phyloP scores from a whole-genome alignment of 2,329 filamentous ascomycete genomes.

The Fusarium marasasianum region DNA sequence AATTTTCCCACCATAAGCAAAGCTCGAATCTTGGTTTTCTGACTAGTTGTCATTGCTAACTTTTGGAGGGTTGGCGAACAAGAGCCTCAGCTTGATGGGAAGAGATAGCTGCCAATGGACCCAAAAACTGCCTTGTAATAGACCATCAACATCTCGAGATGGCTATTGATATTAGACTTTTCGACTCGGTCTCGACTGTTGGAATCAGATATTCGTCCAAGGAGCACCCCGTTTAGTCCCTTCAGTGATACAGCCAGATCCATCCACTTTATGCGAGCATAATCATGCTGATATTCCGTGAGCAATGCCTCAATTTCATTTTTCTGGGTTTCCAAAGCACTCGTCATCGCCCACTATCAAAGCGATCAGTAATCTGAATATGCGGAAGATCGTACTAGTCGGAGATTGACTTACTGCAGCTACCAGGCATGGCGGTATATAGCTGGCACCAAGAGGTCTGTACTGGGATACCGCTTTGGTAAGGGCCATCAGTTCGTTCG shows the following conservation, averaged over 20 bases:
- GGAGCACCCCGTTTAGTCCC: neutral
- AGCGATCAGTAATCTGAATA: rapidly evolving
- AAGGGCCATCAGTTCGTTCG: neutral
- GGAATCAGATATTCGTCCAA: neutral
- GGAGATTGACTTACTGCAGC: neutral
- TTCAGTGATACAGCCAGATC: neutral
- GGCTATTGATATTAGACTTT: neutral
- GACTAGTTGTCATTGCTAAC: rapidly evolving
- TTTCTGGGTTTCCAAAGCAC: neutral
- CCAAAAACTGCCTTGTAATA: conserved; percentile 1
- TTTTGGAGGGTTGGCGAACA: rapidly evolving
- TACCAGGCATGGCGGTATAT: neutral
- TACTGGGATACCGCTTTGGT: neutral
- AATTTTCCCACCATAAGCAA: neutral
- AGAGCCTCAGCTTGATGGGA: neutral
- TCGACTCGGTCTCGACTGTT: neutral
- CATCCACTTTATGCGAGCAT: neutral
- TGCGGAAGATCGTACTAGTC: rapidly evolving
- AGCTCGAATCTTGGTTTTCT: neutral
- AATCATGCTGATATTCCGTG: conserved; percentile 11
- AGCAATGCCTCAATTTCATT: neutral
- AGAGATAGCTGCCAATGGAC: neutral
- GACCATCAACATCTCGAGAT: neutral
- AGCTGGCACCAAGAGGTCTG: conserved; percentile 5
- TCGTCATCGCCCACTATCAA: neutral